Evolutionary conservation across 2,329 filamentous ascomycete genomes (phyloP).

Genomic region (Fusarium sp.): DNA sequence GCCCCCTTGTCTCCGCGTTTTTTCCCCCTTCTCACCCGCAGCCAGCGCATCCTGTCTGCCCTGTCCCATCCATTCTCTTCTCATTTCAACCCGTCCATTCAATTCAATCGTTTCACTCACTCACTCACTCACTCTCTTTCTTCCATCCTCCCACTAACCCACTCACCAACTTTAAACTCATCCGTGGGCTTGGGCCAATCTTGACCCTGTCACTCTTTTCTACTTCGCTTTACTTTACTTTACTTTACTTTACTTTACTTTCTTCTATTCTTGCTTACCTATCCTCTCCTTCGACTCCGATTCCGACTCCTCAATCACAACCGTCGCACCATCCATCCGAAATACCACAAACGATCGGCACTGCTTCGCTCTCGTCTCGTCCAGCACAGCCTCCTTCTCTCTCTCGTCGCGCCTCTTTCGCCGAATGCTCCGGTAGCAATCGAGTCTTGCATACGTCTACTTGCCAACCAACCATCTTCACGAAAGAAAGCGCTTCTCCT

Average conservation of each 20-base stretch:
- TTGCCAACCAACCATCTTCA: slow-evolving; percentile 15
- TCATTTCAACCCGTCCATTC: slow-evolving; percentile 37
- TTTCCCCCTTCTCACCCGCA: slow-evolving; percentile 36
- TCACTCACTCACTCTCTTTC: slow-evolving; percentile 27
- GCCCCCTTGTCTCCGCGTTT: slow-evolving; percentile 41
- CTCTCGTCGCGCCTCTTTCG: slow-evolving; percentile 20
- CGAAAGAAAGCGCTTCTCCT: slow-evolving; percentile 26
- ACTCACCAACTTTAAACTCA: slow-evolving; percentile 30
- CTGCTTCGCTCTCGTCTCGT: slow-evolving; percentile 19
- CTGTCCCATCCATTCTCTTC: slow-evolving; percentile 31
- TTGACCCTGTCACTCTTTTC: slow-evolving; percentile 42
- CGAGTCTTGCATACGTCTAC: slow-evolving; percentile 26
- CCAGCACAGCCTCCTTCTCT: slow-evolving; percentile 31
- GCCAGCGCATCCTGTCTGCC: slow-evolving; percentile 32
- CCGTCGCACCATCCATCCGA: slow-evolving; percentile 21
- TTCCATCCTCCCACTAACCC: slow-evolving; percentile 34
- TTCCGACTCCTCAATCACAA: slow-evolving; percentile 13
- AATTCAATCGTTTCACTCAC: slow-evolving; percentile 34
- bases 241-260: slow-evolving; percentile 31
- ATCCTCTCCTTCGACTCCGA: slow-evolving; percentile 25
- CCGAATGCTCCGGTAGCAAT: slow-evolving; percentile 48
- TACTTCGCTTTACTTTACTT: slow-evolving; percentile 29
- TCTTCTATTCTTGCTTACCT: slow-evolving; percentile 31
- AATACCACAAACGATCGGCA: slow-evolving; percentile 33
- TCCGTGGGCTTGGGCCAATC: slow-evolving; percentile 37